phyloP scores from a whole-genome alignment of 2,329 filamentous ascomycete genomes.

The Aurifilum marmelostoma region DNA sequence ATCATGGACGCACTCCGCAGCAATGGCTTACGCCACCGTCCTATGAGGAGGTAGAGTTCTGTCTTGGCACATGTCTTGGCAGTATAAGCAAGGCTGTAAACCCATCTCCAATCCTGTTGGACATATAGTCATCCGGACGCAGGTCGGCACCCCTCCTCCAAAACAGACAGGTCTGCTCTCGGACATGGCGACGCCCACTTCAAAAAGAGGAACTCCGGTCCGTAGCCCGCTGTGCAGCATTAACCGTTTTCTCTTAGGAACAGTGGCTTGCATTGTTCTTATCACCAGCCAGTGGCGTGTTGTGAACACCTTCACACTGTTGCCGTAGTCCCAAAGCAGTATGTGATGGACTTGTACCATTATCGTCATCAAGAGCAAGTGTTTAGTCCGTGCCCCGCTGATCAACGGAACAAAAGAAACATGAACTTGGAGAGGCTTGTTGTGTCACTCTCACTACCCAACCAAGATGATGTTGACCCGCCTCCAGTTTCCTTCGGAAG shows the following conservation, averaged over 20 bases:
- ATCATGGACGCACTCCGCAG: not conserved
- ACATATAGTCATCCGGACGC: not conserved
- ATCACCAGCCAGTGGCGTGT: not conserved
- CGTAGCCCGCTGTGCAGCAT: not conserved
- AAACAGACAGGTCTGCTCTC: not conserved
- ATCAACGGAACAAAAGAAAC: not conserved
- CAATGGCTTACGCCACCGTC: not conserved
- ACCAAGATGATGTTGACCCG: not conserved
- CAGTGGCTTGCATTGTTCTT: not conserved
- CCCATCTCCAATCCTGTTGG: not conserved
- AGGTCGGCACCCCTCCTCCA: not conserved
- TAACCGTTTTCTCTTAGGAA: not conserved
- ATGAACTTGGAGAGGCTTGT: not conserved
- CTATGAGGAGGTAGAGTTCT: not conserved
- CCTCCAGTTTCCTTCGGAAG: not conserved
- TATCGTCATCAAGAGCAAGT: not conserved
- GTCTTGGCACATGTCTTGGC: constrained; percentile 5
- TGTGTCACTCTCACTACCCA: not conserved
- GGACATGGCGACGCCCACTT: not conserved
- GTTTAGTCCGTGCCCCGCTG: not conserved
- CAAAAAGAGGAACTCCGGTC: not conserved
- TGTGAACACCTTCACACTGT: not conserved
- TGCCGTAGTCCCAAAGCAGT: not conserved
- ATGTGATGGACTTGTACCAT: not conserved
- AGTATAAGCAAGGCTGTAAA: not conserved